Evolutionary conservation across 2,329 filamentous ascomycete genomes (phyloP).

Genomic region (Albophoma yamanashiensis): DNA sequence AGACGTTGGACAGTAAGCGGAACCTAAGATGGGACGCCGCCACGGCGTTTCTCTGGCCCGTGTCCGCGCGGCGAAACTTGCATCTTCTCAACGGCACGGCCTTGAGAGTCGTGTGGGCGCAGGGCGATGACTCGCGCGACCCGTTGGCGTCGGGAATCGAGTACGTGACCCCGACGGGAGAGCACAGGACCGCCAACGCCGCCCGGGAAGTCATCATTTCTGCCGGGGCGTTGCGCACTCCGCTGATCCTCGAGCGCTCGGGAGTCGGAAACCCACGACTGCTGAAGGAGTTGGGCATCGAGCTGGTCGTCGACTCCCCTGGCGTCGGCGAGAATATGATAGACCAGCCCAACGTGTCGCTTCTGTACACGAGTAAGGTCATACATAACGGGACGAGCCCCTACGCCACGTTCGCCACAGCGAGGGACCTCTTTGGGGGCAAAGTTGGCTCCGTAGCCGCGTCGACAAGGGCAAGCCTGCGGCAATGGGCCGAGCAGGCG

Average conservation of each 20-base stretch:
- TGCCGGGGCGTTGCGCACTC: constrained; percentile 38
- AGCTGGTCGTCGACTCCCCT: constrained; percentile 30
- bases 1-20: constrained; percentile 24
- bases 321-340: constrained; percentile 43
- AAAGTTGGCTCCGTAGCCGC: constrained; percentile 11
- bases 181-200: constrained; percentile 21
- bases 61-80: constrained; percentile 25
- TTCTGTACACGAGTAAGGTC: constrained; percentile 13
- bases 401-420: constrained; percentile 23
- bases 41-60: constrained; percentile 28
- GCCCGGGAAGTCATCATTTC: constrained; percentile 35
- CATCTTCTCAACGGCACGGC: constrained; percentile 26
- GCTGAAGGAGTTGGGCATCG: constrained; percentile 29
- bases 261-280: constrained; percentile 36
- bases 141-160: constrained; percentile 23
- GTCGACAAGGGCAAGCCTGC: constrained; percentile 12
- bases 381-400: constrained; percentile 15
- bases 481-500: constrained; percentile 18
- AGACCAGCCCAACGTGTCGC: constrained; percentile 30
- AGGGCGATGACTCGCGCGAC: constrained; percentile 1
- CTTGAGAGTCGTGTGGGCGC: constrained; percentile 17
- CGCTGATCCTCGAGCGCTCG: constrained; percentile 40
- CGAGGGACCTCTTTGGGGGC: constrained; percentile 21
- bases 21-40: constrained; percentile 30
- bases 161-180: constrained; percentile 23